Evolutionary conservation across 2,329 filamentous ascomycete species (phyloP).

Genomic region (Myrmaecium sp.): DNA sequence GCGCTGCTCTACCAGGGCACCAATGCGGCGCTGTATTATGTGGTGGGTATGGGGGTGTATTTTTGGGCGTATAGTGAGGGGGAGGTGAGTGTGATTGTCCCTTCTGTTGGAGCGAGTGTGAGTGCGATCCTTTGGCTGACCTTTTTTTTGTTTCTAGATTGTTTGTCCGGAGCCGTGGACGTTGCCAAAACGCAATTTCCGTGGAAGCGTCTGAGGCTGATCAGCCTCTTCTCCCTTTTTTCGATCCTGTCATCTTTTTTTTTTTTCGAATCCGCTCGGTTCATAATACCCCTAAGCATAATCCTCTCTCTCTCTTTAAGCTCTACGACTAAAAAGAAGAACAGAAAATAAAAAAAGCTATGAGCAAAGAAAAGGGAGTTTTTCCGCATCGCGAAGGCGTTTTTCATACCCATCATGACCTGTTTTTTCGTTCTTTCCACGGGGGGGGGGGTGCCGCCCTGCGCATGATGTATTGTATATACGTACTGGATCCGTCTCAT

Average conservation of each 20-base stretch:
- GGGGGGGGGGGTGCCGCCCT: too few relatives aligned
- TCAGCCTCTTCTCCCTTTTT: too few relatives aligned
- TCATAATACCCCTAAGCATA: too few relatives aligned
- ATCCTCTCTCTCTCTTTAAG: too few relatives aligned
- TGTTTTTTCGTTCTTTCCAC: not conserved
- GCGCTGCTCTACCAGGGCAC: conserved; percentile 81
- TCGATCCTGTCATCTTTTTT: too few relatives aligned
- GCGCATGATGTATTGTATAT: too few relatives aligned
- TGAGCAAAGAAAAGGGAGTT: conserved; percentile 1
- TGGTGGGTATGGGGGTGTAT: conserved; percentile 71
- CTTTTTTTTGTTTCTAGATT: conserved; percentile 14
- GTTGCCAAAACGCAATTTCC: conserved; percentile 26
- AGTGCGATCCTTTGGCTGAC: conserved; percentile 6
- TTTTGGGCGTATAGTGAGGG: conserved; percentile 97
- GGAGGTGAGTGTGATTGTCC: conserved; percentile 48
- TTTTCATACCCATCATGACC: not conserved
- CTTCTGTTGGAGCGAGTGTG: not conserved
- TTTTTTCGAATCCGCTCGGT: too few relatives aligned
- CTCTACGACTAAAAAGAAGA: too few relatives aligned
- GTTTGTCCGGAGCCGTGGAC: conserved; percentile 34
- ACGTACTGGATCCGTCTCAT: too few relatives aligned
- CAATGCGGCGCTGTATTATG: conserved; percentile 81
- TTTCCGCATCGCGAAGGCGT: not conserved
- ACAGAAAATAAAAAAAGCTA: conserved; percentile 1
- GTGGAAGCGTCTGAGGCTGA: conserved; percentile 5